Evolutionary conservation across 352 stramenopile species (phyloP), one percentile per base, ranked within the genome.

Genomic region (Pythium brassicae): DNA sequence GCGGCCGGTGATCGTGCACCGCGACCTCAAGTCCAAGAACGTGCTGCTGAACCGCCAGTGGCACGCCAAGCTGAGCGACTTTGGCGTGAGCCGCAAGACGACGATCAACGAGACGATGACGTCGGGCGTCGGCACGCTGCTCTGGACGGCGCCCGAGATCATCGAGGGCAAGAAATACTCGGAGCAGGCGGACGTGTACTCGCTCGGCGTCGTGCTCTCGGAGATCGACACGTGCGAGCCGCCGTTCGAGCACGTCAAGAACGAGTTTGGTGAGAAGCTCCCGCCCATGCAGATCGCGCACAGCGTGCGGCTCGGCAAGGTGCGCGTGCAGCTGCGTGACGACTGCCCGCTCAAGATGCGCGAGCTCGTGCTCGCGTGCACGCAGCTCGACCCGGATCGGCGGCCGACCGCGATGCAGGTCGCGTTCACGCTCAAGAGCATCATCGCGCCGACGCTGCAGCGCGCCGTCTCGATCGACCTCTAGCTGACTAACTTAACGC

Each of bases 101-200:
- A 68, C 66, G 19, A 67, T 87, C 23, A 87, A 91, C 56, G 74
- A 89, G 50, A 90, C 81, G 0, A 83, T 87, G 72, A 88, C 83
- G 17, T 89, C 78, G 2, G 82, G 88, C 17, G 81, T 87, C 12
- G 86, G 86, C 17, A 96, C 83, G 19, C 65, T 89, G 35, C 65
- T 88, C 10, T 97, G 86, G 86, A 94, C 85, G 17, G 87, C 87
- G 0, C 87, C 88, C 2, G 88, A 97, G 68, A 92, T 96, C 56
- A 90, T 97, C 22, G 67, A 87, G 55, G 83, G 83, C 58, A 78
- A 89, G 40, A 85, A 87, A 35, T 96, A 92, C 70, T 91, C 75
- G 29, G 80, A 94, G 49, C 90, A 91, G 53, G 84, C 86, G 17
- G 88, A 97, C 55, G 84, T 97, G 34, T 97, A 93, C 65, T 92